Evolutionary conservation across 208 protist genomes (phyloP).

Genomic region (Crithidia thermophila): DNA sequence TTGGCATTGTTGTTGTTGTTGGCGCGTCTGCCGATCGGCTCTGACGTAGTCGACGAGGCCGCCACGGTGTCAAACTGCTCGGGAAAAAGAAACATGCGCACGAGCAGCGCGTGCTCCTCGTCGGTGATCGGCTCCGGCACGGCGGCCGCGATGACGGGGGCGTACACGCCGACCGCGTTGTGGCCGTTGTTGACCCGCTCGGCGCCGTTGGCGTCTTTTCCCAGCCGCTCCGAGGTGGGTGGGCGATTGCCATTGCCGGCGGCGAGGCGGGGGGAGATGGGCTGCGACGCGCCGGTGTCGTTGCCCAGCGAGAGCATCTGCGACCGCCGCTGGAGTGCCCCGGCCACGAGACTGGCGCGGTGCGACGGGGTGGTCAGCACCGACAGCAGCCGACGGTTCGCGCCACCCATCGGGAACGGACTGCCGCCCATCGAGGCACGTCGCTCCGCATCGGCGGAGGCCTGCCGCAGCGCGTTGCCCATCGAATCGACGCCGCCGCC

Average conservation of each 20-base stretch:
- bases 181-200: background rate
- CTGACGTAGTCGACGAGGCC: no score
- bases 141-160: background rate
- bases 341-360: background rate
- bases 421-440: conserved; percentile 8
- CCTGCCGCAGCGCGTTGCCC: conserved; percentile 14
- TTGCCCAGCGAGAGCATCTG: background rate
- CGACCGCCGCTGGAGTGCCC: conserved; percentile 14
- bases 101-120: conserved; percentile 59
- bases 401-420: background rate
- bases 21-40: no score
- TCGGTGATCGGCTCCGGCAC: conserved; percentile 32
- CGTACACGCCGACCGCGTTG: background rate
- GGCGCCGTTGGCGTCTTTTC: no score
- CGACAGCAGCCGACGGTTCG: conserved; percentile 15
- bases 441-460: conserved; percentile 12
- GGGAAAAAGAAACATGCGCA: conserved; percentile 60
- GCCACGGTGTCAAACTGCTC: conserved; percentile 45
- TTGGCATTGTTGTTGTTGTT: no score
- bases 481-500: background rate
- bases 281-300: background rate
- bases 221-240: no score
- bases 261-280: background rate
- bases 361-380: conserved; percentile 19
- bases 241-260: background rate